These are phyloP conservation scores for Diaporthe citri DNA, from an alignment of 2,329 filamentous ascomycete species.

Conservation along the genomic window DNA sequence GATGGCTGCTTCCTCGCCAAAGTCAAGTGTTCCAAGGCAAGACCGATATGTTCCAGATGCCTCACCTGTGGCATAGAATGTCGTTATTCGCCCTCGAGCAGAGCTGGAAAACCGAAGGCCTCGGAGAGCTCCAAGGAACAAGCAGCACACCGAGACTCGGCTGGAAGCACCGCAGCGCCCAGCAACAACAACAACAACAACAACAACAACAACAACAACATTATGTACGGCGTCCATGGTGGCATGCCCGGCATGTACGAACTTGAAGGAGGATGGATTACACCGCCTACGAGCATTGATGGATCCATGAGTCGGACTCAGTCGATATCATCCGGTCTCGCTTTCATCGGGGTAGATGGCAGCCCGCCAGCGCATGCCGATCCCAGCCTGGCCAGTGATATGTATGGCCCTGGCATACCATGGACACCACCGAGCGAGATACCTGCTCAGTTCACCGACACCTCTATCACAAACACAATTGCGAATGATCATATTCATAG, in stretches of 20 bases:
- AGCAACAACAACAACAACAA: conserved; percentile 46
- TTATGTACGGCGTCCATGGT: conserved; percentile 48
- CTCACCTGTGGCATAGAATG: conserved; percentile 63
- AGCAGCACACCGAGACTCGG: conserved; percentile 41
- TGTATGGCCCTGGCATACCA: conserved; percentile 53
- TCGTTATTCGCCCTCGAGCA: conserved; percentile 65
- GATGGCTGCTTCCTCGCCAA: conserved; percentile 69
- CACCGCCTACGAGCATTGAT: conserved; percentile 52
- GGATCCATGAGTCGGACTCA: conserved; percentile 50
- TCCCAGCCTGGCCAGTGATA: conserved; percentile 44
- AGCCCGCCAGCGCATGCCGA: conserved; percentile 41
- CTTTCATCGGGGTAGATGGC: conserved; percentile 43
- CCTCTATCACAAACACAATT: conserved; percentile 47
- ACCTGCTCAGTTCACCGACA: conserved; percentile 49
- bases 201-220: conserved; percentile 46
- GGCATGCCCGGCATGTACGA: conserved; percentile 51
- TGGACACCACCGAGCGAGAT: conserved; percentile 57
- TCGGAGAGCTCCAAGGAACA: conserved; percentile 48
- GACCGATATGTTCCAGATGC: conserved; percentile 67
- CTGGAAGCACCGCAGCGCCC: conserved; percentile 44
- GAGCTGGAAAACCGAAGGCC: conserved; percentile 63
- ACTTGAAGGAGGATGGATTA: conserved; percentile 55
- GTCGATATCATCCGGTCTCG: conserved; percentile 50
- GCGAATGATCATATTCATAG: conserved; percentile 45
- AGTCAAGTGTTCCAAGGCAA: conserved; percentile 67